A percentile compares a stretch with the other conserved stretches of the same genome.
These are phyloP conservation scores for Fusarium pseudograminearum DNA, from an alignment of 2,329 filamentous ascomycete genomes.

Conservation along the genomic window DNA sequence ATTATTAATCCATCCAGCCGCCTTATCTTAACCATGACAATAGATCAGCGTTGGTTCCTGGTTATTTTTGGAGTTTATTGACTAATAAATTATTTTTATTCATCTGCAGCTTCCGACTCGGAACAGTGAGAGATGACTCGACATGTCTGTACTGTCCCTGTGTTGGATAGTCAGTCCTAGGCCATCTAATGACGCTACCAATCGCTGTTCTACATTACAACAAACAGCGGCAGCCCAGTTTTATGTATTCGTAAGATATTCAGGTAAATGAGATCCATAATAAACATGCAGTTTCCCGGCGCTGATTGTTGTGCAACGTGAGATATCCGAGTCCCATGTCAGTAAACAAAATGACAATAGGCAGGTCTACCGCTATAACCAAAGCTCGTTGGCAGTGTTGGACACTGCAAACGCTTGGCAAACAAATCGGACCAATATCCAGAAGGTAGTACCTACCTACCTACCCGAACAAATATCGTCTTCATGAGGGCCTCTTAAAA, in stretches of 20 bases:
- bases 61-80: background rate
- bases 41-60: too few species aligned
- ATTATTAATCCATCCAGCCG: constrained; percentile 24
- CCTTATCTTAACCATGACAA: background rate
- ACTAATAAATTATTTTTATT: too few species aligned
- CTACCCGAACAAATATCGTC: background rate
- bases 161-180: background rate
- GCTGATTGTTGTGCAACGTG: too few species aligned
- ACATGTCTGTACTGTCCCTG: too few species aligned
- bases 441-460: background rate
- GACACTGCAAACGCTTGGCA: background rate
- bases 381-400: background rate
- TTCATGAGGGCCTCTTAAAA: background rate
- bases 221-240: rapidly evolving
- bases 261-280: background rate
- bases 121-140: too few species aligned
- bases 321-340: too few species aligned
- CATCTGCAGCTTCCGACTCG: too few species aligned
- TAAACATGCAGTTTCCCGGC: too few species aligned
- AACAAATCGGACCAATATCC: background rate
- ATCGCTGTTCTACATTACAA: too few species aligned
- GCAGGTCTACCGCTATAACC: background rate
- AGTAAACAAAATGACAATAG: background rate
- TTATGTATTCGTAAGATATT: rapidly evolving
- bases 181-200: background rate